Evolutionary conservation across 805 yeast species (phyloP).

Genomic region (Cyberlindnera euphorbiiphila): DNA sequence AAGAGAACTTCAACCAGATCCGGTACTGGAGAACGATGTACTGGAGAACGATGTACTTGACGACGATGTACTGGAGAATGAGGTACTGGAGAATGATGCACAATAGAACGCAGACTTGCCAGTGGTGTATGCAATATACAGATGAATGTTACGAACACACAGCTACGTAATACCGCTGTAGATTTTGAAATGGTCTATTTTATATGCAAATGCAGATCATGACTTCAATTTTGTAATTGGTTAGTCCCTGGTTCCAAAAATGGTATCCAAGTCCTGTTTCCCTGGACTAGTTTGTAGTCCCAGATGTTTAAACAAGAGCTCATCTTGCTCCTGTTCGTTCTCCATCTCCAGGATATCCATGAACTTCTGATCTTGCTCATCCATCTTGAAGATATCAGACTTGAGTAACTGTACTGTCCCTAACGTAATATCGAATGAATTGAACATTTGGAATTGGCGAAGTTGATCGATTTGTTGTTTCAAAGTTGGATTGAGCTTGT

Average conservation of each 20-base stretch:
- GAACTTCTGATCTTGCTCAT: slow-evolving; percentile 11
- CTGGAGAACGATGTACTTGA: too few relatives aligned
- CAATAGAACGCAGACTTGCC: too few relatives aligned
- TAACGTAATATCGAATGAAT: slow-evolving; percentile 14
- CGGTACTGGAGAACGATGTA: not conserved
- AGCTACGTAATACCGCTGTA: too few relatives aligned
- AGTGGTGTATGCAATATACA: too few relatives aligned
- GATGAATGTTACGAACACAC: slow-evolving; percentile 3
- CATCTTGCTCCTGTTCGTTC: slow-evolving; percentile 3
- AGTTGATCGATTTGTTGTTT: slow-evolving; percentile 13
- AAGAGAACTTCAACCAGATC: slow-evolving; percentile 3
- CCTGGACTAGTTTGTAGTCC: slow-evolving; percentile 7
- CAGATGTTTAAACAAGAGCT: slow-evolving; percentile 2
- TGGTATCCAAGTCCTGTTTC: not conserved
- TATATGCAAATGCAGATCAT: not conserved
- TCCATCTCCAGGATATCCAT: slow-evolving; percentile 9
- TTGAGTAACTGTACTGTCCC: slow-evolving; percentile 14
- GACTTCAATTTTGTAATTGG: not conserved
- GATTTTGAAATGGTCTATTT: too few relatives aligned
- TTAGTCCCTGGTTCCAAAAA: not conserved
- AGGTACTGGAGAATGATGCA: too few relatives aligned
- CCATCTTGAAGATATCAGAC: slow-evolving; percentile 14
- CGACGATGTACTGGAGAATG: too few relatives aligned
- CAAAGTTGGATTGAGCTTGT: slow-evolving; percentile 8
- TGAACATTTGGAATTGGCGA: slow-evolving; percentile 17